These are phyloP conservation scores for Chenopodium formosanum DNA, from an alignment of 148 eudicot genomes.

Conservation along the genomic window DNA sequence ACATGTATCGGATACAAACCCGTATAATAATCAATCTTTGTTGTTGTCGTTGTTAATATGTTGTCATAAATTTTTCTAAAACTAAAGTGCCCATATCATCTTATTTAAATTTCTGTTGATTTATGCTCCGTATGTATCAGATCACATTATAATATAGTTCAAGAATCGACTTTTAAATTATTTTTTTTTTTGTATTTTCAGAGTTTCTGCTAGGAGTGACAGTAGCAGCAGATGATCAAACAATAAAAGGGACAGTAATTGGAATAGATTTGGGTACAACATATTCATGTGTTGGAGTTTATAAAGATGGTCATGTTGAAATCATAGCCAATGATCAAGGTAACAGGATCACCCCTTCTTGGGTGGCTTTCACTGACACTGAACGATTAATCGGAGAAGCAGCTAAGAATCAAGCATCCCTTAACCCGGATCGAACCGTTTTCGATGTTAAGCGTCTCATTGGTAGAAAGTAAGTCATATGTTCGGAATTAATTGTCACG, in stretches of 20 bases:
- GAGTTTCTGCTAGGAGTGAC: conserved; percentile 31
- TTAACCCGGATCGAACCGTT: conserved; percentile 47
- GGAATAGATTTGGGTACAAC: conserved; percentile 54
- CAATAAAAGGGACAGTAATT: conserved; percentile 39
- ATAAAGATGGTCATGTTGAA: conserved; percentile 39
- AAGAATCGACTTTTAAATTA: background rate
- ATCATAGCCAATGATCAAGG: conserved; percentile 53
- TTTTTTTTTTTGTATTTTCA: background rate
- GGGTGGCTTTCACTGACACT: conserved; percentile 52
- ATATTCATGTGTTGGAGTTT: conserved; percentile 52
- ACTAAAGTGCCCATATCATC: no score
- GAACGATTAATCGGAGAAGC: conserved; percentile 55
- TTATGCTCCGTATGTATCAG: no score
- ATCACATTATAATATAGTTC: background rate
- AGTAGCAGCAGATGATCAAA: conserved; percentile 30
- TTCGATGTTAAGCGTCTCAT: conserved; percentile 52
- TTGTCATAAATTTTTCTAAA: no score
- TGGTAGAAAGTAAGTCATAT: conserved; percentile 39
- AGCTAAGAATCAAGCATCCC: conserved; percentile 50
- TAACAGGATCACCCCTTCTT: conserved; percentile 52
- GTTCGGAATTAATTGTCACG: background rate
- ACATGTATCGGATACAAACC: background rate
- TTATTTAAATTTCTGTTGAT: background rate
- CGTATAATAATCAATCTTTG: no score
- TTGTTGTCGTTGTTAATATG: no score